Base-by-base conservation (phyloP, 1,284 basidiomycete species). In the Moesziomyces antarcticus region DNA sequence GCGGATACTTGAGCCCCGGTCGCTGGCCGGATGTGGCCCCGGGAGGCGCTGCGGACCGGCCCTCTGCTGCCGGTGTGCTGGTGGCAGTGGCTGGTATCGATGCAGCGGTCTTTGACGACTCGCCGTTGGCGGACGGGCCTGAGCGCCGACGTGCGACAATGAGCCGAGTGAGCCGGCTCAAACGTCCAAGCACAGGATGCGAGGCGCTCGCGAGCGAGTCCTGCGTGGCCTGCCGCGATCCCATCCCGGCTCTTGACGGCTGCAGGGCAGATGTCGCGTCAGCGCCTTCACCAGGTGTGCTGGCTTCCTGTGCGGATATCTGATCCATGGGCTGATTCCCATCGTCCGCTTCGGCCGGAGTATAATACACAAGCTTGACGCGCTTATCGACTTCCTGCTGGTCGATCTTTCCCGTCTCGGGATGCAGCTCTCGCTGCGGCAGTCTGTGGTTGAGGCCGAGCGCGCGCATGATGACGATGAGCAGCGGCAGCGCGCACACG, bases 401-500 rank as follows among this genome's bases (percentile, higher is more conserved):
- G 20, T 51, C 60, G 25, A 81, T 62, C 59, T 78, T 79, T 30
- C 68, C 64, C 27, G 76, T 80, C 47, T 74, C 71, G 2, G 76
- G 78, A 46, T 62, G 51, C 50, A 78, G 50, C 43, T 65, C 58
- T 30, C 56, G 49, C 49, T 66, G 68, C n/a, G 73, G 64, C 35
- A 76, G 33, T 10, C 76, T 33, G 24, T 75, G 56, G 5, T 35
- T 47, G 7, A 79, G 40, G 4, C 79, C 79, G 40, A 81, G 47
- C 10, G 70, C 78, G 16, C 79, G 69, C 47, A 81, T 41, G 7
- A 74, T 49, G 56, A 64, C 58, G 47, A 80, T 59, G 18, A 80
- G 44, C 33, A 73, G 35, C n/a, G 79, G 77, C 22, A 78, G 55
- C 30, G 75, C 77, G 54, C 79, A 81, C 21, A 78, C 71, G 49